phyloP scores from a whole-genome alignment of 805 yeast genomes.

The Zygotorulaspora sp. region DNA sequence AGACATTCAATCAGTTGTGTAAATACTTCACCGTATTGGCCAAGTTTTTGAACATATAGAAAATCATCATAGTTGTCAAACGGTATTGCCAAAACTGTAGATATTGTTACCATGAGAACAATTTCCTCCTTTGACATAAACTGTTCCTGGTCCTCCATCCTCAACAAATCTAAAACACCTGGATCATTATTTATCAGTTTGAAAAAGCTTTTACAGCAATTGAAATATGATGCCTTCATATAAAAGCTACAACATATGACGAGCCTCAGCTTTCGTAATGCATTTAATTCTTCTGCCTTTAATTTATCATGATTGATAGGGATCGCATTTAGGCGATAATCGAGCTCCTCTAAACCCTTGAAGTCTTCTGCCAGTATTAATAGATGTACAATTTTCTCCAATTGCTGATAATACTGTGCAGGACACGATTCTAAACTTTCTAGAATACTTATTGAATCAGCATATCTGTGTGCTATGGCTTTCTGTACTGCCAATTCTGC shows the following conservation, averaged over 20 bases:
- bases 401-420: conserved; percentile 12
- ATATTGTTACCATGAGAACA: conserved; percentile 22
- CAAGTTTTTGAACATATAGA: conserved; percentile 18
- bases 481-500: conserved; percentile 8
- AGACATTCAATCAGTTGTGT: conserved; percentile 18
- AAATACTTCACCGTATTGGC: conserved; percentile 13
- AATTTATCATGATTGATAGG: conserved; percentile 1
- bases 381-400: conserved; percentile 19
- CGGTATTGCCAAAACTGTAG: conserved; percentile 26
- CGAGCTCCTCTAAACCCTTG: conserved; percentile 25
- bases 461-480: conserved; percentile 22
- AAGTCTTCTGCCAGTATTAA: conserved; percentile 19
- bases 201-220: conserved; percentile 22
- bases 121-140: conserved; percentile 22
- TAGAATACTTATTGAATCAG: conserved; percentile 21
- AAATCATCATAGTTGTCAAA: conserved; percentile 29
- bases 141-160: neutral
- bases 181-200: conserved; percentile 16
- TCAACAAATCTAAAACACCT: conserved; percentile 7
- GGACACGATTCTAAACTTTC: conserved; percentile 15
- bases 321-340: conserved; percentile 16
- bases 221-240: conserved; percentile 23
- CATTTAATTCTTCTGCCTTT: conserved; percentile 11
- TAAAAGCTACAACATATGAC: conserved; percentile 18
- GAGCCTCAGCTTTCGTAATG: conserved; percentile 15